phyloP scores from a whole-genome alignment of 805 yeast genomes.

The Metschnikowia borealis region DNA sequence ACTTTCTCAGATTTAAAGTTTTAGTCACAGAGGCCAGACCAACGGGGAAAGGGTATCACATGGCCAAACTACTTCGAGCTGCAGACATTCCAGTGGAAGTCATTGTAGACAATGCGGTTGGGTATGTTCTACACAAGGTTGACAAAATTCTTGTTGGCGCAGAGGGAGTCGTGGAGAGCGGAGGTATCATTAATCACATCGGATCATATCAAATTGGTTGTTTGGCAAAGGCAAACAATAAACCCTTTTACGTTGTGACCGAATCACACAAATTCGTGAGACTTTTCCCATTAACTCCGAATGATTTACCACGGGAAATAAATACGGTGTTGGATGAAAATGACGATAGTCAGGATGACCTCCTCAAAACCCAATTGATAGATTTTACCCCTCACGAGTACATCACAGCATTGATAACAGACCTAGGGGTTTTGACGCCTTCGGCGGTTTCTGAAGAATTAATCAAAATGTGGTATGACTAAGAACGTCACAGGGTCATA shows the following conservation, averaged over 20 bases:
- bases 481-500: constrained; percentile 9
- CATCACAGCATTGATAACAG: constrained; percentile 93
- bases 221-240: constrained; percentile 81
- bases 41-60: constrained; percentile 64
- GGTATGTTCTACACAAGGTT: constrained; percentile 83
- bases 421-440: constrained; percentile 93
- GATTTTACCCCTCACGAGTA: constrained; percentile 97
- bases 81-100: constrained; percentile 82
- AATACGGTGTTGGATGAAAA: constrained; percentile 22
- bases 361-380: constrained; percentile 40
- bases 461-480: constrained; percentile 97
- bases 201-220: constrained; percentile 96
- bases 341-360: constrained; percentile 19
- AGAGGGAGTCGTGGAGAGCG: constrained; percentile 98
- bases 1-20: constrained; percentile 79
- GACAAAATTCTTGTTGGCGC: constrained; percentile 96
- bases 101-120: constrained; percentile 91
- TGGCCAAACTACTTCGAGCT: constrained; percentile 64
- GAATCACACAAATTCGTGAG: constrained; percentile 96
- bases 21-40: constrained; percentile 93
- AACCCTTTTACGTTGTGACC: constrained; percentile 90
- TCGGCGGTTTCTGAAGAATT: constrained; percentile 98
- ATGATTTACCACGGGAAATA: constrained; percentile 67
- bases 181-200: constrained; percentile 93
- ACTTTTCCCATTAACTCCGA: constrained; percentile 89